These are phyloP conservation scores for Bryum argenteum DNA, from an alignment of 225 moss, liverwort and hornwort genomes.

Conservation along the genomic window DNA sequence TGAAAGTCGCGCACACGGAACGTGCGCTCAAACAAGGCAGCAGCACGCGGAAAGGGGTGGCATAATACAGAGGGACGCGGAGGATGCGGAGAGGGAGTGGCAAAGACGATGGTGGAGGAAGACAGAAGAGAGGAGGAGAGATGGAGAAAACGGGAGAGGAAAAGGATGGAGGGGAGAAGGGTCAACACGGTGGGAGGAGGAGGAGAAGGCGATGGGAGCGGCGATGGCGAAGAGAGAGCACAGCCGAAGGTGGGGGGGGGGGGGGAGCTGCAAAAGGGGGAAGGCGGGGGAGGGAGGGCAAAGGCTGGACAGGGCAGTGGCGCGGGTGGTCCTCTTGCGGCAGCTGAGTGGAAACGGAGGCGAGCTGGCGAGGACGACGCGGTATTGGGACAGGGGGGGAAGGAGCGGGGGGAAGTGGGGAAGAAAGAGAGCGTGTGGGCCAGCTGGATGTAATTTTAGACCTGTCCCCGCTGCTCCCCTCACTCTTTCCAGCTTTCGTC, in stretches of 20 bases:
- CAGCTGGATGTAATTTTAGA: conserved; percentile 12
- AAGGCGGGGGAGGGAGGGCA: neutral
- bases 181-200: neutral
- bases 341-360: conserved; percentile 23
- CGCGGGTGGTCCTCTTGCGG: no score
- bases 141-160: neutral
- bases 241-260: conserved; percentile 1
- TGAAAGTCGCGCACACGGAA: conserved; percentile 15
- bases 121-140: neutral
- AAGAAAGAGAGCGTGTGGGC: conserved; percentile 22
- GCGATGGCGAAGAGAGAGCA: conserved; percentile 1
- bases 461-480: neutral
- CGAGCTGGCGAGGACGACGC: conserved; percentile 17
- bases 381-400: conserved; percentile 21
- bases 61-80: conserved; percentile 2
- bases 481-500: neutral
- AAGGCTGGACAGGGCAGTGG: neutral
- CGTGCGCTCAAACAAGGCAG: neutral
- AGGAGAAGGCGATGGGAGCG: neutral
- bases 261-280: neutral
- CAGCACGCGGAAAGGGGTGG: conserved; percentile 24
- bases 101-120: no score
- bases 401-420: neutral
- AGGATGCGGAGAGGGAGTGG: neutral
- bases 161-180: neutral